Evolutionary conservation across 192 early-diverging fungal species (phyloP), one percentile per base, ranked within the genome.

Genomic region (Ambispora gerdemannii): DNA sequence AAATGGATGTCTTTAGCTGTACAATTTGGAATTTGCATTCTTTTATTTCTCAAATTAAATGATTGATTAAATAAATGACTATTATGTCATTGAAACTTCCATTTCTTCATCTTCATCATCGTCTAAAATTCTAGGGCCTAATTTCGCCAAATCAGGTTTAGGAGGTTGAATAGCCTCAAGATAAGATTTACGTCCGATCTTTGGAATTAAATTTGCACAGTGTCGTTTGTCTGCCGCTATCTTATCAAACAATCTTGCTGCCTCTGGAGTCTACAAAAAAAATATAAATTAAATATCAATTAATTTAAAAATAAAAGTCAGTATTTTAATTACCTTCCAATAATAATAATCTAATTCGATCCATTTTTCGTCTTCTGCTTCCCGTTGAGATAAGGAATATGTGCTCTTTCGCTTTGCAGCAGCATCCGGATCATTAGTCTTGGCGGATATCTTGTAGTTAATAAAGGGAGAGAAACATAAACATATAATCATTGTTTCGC

Each of bases 361-460:
- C 91, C 91, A 93, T 28, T 75, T 80, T 71, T 93, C 91, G 56
- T 91, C 89, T 32, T 91, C 87, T 17, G 80, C 80, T 69, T 81
- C 74, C n/a, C 83, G 74, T 66, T 82, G 78, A 73, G 82, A 75
- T 77, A 82, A 78, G 20, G 90, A 75, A 78, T 84, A 89, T 36
- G 76, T 77, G 52, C 88, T 87, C 55, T 86, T 83, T 65, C 84
- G 79, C 36, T 81, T 78, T 22, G 81, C 70, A 11, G 83, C 81
- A 65, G 86, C 85, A 33, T 91, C 87, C 2, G 84, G 82, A 53
- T 87, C 86, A 51, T 83, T 73, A 28, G 83, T 83, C 47, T 85
- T 86, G 3, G 87, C 82, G 30, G 84, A 79, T 15, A 84, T 79
- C 78, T 89, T n/a, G n/a, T n/a, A n/a, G n/a, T n/a, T n/a, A n/a